Percentiles rank a stretch among this genome's conserved stretches.
These are phyloP conservation scores for Fusarium solani-melongenae DNA, from an alignment of 2,329 filamentous ascomycete species.

Conservation along the genomic window DNA sequence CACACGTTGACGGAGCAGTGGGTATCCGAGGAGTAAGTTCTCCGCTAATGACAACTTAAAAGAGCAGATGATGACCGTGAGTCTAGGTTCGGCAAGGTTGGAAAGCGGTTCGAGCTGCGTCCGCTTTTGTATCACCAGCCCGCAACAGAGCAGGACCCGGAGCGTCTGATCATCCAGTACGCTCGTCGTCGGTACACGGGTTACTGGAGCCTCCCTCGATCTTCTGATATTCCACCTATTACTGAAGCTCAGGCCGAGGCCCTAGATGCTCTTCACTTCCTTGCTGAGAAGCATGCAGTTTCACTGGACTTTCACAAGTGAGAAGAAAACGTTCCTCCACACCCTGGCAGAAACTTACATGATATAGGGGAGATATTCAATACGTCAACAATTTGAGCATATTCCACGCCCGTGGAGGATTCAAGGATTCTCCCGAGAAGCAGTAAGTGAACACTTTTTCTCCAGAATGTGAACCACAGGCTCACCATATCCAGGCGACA, in stretches of 20 bases:
- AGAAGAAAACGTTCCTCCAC: background rate
- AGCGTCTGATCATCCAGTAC: constrained; percentile 70
- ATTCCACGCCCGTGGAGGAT: constrained; percentile 64
- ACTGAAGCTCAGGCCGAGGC: constrained; percentile 65
- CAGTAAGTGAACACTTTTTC: constrained; percentile 49
- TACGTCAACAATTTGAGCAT: constrained; percentile 66
- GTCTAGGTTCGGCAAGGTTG: constrained; percentile 62
- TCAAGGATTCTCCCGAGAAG: constrained; percentile 56
- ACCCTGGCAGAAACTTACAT: background rate
- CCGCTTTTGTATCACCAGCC: constrained; percentile 69
- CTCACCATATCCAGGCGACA: constrained; percentile 51
- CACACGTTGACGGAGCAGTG: constrained; percentile 63
- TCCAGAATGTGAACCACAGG: background rate
- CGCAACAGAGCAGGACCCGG: constrained; percentile 55
- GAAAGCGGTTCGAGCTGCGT: constrained; percentile 56
- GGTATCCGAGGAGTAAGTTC: constrained; percentile 55
- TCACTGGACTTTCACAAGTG: constrained; percentile 58
- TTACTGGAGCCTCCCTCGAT: constrained; percentile 65
- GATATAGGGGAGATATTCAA: constrained; percentile 59
- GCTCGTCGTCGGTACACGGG: constrained; percentile 69
- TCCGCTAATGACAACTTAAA: background rate
- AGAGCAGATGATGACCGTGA: background rate
- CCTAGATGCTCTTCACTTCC: constrained; percentile 62
- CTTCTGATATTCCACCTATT: constrained; percentile 65
- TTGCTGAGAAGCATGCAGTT: constrained; percentile 58